phyloP scores from a whole-genome alignment of 2,329 filamentous ascomycete species.

The Thelonectria olida region DNA sequence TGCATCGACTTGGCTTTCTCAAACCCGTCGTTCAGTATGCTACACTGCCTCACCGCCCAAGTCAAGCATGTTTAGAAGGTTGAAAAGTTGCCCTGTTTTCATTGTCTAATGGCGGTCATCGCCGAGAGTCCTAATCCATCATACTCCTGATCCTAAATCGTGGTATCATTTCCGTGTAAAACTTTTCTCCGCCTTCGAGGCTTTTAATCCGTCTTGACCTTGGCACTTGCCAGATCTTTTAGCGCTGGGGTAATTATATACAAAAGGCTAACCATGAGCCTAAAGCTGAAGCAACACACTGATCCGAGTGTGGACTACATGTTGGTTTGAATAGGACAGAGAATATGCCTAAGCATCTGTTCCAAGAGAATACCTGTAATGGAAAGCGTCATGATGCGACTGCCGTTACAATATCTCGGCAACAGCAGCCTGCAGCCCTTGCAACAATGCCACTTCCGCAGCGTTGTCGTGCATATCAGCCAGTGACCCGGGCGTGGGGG shows the following conservation, averaged over 20 bases:
- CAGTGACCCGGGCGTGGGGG: slow-evolving; percentile 29
- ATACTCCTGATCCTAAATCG: slow-evolving; percentile 39
- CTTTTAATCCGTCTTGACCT: slow-evolving; percentile 27
- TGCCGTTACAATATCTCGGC: slow-evolving; percentile 37
- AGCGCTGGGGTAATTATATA: not conserved
- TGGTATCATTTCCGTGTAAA: slow-evolving; percentile 42
- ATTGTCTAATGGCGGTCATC: slow-evolving; percentile 22
- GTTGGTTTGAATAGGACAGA: not conserved
- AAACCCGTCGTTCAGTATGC: not conserved
- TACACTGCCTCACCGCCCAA: not conserved
- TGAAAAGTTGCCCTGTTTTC: slow-evolving; percentile 12
- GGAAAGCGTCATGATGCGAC: not conserved
- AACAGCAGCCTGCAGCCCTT: slow-evolving; percentile 48
- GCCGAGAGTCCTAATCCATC: slow-evolving; percentile 24
- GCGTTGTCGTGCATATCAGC: slow-evolving; percentile 44
- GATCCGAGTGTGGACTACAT: not conserved
- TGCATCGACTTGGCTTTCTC: not conserved
- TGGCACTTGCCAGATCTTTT: not conserved
- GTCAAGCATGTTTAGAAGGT: not conserved
- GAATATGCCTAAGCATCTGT: not conserved
- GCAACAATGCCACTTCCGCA: slow-evolving; percentile 46
- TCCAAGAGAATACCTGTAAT: slow-evolving; percentile 2
- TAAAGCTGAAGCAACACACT: not conserved
- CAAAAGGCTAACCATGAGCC: not conserved
- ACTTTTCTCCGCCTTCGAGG: slow-evolving; percentile 32